phyloP scores from a whole-genome alignment of 2,329 filamentous ascomycete genomes.

The Periconia digitata region DNA sequence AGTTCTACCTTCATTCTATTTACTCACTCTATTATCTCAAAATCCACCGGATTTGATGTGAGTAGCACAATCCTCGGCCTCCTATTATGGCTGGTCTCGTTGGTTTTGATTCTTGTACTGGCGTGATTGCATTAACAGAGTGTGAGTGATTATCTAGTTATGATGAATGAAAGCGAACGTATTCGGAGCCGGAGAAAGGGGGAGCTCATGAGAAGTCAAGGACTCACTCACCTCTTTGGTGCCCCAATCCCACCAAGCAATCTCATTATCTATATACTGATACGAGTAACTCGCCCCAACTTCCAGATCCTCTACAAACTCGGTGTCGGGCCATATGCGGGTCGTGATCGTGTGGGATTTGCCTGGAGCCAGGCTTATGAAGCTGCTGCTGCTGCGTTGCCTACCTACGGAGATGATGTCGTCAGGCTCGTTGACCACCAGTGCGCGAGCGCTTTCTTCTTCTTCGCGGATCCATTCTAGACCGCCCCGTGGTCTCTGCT shows the following conservation, averaged over 20 bases:
- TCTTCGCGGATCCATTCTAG: neutral
- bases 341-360: neutral
- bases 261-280: neutral
- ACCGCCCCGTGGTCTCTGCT: neutral
- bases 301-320: neutral
- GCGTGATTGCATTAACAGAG: neutral
- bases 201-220: neutral
- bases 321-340: neutral
- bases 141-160: neutral
- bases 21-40: neutral
- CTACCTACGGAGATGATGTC: neutral
- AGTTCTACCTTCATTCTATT: neutral
- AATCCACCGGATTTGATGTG: neutral
- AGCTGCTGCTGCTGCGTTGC: neutral
- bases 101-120: neutral
- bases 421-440: neutral
- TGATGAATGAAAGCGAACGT: neutral
- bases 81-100: neutral
- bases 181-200: neutral
- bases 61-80: neutral
- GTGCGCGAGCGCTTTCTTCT: neutral
- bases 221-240: neutral
- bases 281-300: neutral
- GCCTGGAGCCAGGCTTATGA: neutral
- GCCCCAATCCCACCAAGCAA: neutral